These are phyloP conservation scores for Suhomyces chickasaworum DNA, from an alignment of 1,139 yeast species.

Conservation along the genomic window DNA sequence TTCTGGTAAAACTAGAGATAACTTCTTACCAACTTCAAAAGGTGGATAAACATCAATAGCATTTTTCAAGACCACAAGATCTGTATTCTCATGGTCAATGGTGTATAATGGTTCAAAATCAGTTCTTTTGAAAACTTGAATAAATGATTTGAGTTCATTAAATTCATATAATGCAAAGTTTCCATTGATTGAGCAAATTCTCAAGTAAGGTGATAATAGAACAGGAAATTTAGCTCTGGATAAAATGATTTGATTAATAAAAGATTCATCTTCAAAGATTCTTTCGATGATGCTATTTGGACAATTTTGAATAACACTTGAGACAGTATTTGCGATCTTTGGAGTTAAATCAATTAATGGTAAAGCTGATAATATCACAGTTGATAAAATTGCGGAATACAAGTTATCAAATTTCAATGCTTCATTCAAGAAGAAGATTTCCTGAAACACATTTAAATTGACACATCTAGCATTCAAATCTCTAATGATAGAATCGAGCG, in stretches of 20 bases:
- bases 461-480: conserved; percentile 48
- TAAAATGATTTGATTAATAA: conserved; percentile 57
- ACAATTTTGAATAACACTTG: conserved; percentile 51
- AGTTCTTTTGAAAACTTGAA: conserved; percentile 43
- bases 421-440: conserved; percentile 44
- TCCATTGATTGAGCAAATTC: conserved; percentile 63
- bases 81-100: conserved; percentile 56
- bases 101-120: conserved; percentile 42
- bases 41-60: conserved; percentile 52
- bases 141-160: conserved; percentile 59
- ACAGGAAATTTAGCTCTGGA: conserved; percentile 77
- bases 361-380: conserved; percentile 59
- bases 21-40: conserved; percentile 45
- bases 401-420: conserved; percentile 52
- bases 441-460: conserved; percentile 48
- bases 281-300: conserved; percentile 59
- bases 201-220: conserved; percentile 62
- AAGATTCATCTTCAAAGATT: conserved; percentile 58
- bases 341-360: conserved; percentile 62
- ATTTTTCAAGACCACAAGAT: conserved; percentile 45
- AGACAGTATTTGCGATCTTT: conserved; percentile 53
- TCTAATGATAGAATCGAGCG: conserved; percentile 21
- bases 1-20: conserved; percentile 45
- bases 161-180: conserved; percentile 68
- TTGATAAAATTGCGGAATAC: conserved; percentile 60